A percentile compares a stretch with the other conserved stretches of the same genome.
These are phyloP conservation scores for Inonotus hispidus DNA, from an alignment of 1,284 basidiomycete species.

Conservation along the genomic window DNA sequence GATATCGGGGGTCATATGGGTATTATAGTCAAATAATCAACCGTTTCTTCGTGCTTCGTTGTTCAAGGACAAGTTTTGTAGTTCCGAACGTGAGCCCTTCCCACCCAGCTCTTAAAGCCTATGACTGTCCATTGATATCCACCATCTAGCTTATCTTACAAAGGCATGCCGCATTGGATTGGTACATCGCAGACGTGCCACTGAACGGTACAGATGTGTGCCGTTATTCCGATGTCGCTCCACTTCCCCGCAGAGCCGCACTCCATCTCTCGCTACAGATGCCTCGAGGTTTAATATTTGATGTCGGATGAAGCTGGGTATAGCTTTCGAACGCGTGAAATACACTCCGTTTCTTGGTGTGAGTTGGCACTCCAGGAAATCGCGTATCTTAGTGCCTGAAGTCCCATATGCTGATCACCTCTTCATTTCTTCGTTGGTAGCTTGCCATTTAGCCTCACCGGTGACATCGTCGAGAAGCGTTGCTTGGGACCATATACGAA, in stretches of 20 bases:
- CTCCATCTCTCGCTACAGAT: not conserved
- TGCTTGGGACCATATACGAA: conserved; percentile 11
- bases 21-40: too few species aligned
- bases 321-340: not conserved
- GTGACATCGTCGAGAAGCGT: conserved; percentile 14
- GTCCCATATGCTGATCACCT: not conserved
- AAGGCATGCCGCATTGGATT: not conserved
- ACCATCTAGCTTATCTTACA: too few species aligned
- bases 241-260: not conserved
- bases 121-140: too few species aligned
- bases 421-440: not conserved
- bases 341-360: not conserved
- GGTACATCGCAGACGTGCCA: not conserved
- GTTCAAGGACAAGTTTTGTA: too few species aligned
- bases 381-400: not conserved
- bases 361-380: not conserved
- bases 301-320: not conserved
- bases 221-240: not conserved
- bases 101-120: too few species aligned
- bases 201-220: not conserved
- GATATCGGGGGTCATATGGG: too few species aligned
- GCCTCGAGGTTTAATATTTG: conserved; percentile 2
- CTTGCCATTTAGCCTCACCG: conserved; percentile 11
- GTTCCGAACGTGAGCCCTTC: too few species aligned
- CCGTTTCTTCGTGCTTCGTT: too few species aligned